A percentile compares a stretch with the other conserved stretches of the same genome.
Evolutionary conservation across 345 rosid species (phyloP).

Genomic region (Zanthoxylum bungeanum): DNA sequence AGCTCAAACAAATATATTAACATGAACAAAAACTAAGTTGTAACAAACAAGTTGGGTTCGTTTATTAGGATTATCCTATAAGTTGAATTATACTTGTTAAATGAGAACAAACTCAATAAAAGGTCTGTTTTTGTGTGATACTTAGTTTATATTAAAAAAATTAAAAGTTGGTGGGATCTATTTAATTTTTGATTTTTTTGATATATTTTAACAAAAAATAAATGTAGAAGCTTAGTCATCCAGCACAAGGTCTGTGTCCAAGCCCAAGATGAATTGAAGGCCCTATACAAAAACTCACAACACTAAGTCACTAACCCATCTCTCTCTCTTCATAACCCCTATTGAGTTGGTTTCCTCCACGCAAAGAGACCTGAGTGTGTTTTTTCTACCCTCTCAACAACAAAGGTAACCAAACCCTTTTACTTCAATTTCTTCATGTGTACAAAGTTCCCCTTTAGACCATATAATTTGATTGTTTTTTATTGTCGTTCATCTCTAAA

Average conservation of each 20-base stretch:
- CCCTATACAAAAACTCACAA: background rate
- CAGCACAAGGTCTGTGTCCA: background rate
- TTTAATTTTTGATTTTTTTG: no score
- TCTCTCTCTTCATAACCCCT: background rate
- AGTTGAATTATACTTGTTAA: background rate
- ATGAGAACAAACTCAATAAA: background rate
- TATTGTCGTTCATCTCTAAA: background rate
- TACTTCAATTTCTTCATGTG: background rate
- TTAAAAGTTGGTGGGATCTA: no score
- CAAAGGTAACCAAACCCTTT: constrained; percentile 15
- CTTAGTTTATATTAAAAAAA: no score
- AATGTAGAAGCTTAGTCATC: background rate
- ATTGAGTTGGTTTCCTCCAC: constrained; percentile 31
- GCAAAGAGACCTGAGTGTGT: constrained; percentile 17
- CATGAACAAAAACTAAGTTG: no score
- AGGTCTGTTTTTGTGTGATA: no score
- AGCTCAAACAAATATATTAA: no score
- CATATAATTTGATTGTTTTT: background rate
- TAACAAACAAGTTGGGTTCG: no score
- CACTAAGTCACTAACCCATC: background rate
- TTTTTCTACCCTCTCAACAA: background rate
- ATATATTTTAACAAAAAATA: no score
- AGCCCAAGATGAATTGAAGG: background rate
- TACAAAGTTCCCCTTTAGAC: background rate
- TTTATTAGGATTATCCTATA: no score